Percentiles rank a stretch among this genome's conserved stretches.
These are phyloP conservation scores for Plasmodium yoelii DNA, from an alignment of 169 alveolate genomes.

Conservation along the genomic window DNA sequence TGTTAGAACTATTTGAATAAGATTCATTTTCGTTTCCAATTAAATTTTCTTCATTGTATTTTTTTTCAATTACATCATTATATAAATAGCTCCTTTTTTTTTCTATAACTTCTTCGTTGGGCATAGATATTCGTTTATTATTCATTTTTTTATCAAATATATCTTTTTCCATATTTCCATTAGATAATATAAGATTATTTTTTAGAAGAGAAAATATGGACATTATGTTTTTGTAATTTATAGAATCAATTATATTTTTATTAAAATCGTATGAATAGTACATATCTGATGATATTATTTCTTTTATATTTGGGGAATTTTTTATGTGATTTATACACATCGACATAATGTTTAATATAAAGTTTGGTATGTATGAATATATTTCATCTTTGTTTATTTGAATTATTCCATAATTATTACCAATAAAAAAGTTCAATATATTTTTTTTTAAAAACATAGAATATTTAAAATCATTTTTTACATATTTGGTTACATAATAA, in stretches of 20 bases:
- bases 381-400: conserved; percentile 41
- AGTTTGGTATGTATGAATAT: conserved; percentile 61
- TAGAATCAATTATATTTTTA: conserved; percentile 19
- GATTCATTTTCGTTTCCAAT: conserved; percentile 1
- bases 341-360: conserved; percentile 50
- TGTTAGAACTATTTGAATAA: not conserved
- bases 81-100: conserved; percentile 46
- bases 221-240: conserved; percentile 52
- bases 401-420: conserved; percentile 51
- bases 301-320: conserved; percentile 33
- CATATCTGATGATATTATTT: not conserved
- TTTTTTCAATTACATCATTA: conserved; percentile 71
- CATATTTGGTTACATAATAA: conserved; percentile 66
- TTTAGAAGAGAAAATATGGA: conserved; percentile 58
- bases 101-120: not conserved
- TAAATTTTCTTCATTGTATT: conserved; percentile 29
- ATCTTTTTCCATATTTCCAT: conserved; percentile 53
- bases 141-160: conserved; percentile 37
- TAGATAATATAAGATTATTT: conserved; percentile 27
- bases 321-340: conserved; percentile 61
- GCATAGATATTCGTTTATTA: conserved; percentile 6
- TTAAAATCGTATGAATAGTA: conserved; percentile 19
- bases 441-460: conserved; percentile 43
- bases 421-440: conserved; percentile 43
- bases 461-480: conserved; percentile 48